Percentiles rank a stretch among this genome's conserved stretches.
phyloP scores from a whole-genome alignment of 306 rosid species.

The Quercus bicolor region DNA sequence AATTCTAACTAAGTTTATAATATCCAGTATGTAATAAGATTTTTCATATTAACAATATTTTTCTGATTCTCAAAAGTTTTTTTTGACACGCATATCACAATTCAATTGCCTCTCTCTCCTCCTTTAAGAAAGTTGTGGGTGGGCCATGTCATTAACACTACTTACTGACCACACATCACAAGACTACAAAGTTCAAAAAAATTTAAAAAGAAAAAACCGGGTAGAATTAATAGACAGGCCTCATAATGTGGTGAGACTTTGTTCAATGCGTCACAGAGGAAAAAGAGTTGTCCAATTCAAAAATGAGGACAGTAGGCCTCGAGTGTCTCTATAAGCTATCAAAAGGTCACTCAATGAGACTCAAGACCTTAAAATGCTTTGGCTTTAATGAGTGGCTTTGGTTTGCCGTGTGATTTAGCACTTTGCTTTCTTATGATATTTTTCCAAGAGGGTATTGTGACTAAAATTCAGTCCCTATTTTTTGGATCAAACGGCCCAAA shows the following conservation, averaged over 20 bases:
- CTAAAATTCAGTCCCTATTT: background rate
- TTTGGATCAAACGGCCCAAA: background rate
- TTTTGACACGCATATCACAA: background rate
- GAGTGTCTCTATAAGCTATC: slow-evolving; percentile 29
- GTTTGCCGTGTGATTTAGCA: slow-evolving; percentile 16
- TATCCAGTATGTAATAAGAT: too few relatives aligned
- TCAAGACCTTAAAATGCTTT: slow-evolving; percentile 30
- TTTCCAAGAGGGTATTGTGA: background rate
- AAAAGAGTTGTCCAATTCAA: slow-evolving; percentile 29
- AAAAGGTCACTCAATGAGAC: slow-evolving; percentile 41
- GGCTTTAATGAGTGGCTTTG: slow-evolving; percentile 24
- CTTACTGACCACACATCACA: slow-evolving; percentile 18
- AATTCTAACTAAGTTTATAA: too few relatives aligned
- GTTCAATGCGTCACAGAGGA: slow-evolving; percentile 8
- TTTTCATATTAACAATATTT: too few relatives aligned
- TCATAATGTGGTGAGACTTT: slow-evolving; percentile 27
- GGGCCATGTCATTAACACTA: slow-evolving; percentile 18
- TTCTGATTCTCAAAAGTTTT: too few relatives aligned
- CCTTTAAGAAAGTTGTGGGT: slow-evolving; percentile 15
- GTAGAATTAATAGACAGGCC: slow-evolving; percentile 6
- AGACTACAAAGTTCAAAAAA: slow-evolving; percentile 1
- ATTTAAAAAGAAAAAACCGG: background rate
- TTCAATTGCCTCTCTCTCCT: background rate
- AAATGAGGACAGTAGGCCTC: slow-evolving; percentile 17
- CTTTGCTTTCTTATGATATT: slow-evolving; percentile 18